Base-by-base conservation (phyloP, 768 basidiomycete genomes). In the Clavulina sp. region DNA sequence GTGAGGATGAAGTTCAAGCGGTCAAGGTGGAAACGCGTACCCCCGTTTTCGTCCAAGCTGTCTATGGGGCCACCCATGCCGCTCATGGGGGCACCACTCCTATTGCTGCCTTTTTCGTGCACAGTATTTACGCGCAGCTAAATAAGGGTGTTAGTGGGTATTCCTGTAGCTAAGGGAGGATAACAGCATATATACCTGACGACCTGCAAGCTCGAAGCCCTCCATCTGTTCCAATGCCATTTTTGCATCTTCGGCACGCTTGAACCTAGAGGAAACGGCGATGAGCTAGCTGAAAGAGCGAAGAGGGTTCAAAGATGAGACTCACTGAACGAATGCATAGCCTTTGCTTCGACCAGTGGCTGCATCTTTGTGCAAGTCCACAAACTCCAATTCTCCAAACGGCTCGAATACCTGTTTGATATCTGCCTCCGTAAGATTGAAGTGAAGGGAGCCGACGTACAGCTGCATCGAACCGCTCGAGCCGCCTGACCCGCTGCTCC, bases 141-240 rank as follows among this genome's bases (percentile, higher is more conserved):
- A 48, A 46, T 53, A 54, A 5, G 24, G 23, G 48, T 46, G 56
- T 59, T 24, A 51, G 56, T 4, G 52, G 21, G 23, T n/a, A 21
- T 2, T 26, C 19, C 29, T 28, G 16, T 13, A 16, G 21, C n/a
- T 40, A 5, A 36, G 52, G 13, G 13, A 6, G 23, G 16, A 47
- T n/a, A 16, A 33, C 4, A 5, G 47, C 49, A 18, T 5, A 67
- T 78, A 57, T 62, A 91, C 89, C 54, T 83, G 84, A 53, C 95
- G 80, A 36, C 95, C 95, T 50, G 95, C 95, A 52, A 99, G 74
- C 60, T 95, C 89, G 62, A 99, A 99, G 28, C 88, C 88, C 70
- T 97, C 92, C 95, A 99, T 99, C 60, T 96, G 88, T 61, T 95
- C 89, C 41, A 99, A 66, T 24, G 95, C 95, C 81, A 92, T 92